These are phyloP conservation scores for Cryptococcus sp. DNA, from an alignment of 1,284 basidiomycete genomes.

Conservation along the genomic window DNA sequence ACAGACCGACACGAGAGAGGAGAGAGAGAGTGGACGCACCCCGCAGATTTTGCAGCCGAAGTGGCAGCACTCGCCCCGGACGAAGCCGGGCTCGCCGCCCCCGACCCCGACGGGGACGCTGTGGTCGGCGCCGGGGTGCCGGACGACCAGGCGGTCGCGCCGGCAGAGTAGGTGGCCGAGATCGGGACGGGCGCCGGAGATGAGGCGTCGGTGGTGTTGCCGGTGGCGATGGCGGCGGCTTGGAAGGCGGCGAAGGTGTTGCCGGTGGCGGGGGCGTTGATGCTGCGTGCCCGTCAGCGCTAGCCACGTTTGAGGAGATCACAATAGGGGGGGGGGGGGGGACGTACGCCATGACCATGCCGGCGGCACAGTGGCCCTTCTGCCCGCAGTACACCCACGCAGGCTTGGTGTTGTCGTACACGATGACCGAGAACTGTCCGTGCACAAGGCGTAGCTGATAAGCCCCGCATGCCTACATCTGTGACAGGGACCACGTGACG, in stretches of 20 bases:
- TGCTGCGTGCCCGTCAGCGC: constrained; percentile 43
- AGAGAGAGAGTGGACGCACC: too few relatives aligned
- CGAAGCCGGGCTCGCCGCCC: too few relatives aligned
- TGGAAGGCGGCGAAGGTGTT: constrained; percentile 57
- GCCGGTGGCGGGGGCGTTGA: constrained; percentile 57
- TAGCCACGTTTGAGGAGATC: background rate
- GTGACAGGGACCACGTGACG: too few relatives aligned
- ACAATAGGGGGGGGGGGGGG: too few relatives aligned
- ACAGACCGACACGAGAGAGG: too few relatives aligned
- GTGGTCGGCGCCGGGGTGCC: too few relatives aligned
- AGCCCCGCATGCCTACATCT: too few relatives aligned
- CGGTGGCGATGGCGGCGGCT: constrained; percentile 48
- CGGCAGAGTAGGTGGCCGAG: too few relatives aligned
- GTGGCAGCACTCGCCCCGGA: too few relatives aligned
- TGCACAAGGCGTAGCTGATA: constrained; percentile 20
- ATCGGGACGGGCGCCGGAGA: background rate
- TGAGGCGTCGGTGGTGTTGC: background rate
- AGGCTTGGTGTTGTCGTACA: constrained; percentile 58
- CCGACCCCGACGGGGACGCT: too few relatives aligned
- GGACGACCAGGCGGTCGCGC: too few relatives aligned
- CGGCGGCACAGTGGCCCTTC: constrained; percentile 56
- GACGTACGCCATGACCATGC: constrained; percentile 59
- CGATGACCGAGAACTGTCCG: constrained; percentile 26
- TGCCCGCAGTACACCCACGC: constrained; percentile 65
- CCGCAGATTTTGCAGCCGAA: too few relatives aligned